Conservation (phyloP, 169 alveolate genomes). For the Miamiensis avidus region DNA sequence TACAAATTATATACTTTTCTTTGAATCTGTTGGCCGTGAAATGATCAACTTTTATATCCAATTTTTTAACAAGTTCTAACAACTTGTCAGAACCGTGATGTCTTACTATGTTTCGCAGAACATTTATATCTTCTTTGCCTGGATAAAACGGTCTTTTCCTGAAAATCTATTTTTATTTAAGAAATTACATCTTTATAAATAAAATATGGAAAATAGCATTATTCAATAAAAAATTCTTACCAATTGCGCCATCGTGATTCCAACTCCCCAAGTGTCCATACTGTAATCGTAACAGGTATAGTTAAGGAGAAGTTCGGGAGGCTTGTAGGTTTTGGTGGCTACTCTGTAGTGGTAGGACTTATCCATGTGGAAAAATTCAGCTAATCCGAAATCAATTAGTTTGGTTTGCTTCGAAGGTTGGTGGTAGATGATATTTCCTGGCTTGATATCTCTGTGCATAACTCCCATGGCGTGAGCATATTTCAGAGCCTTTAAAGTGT, state of each 20-base stretch:
- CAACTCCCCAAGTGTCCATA: conserved; percentile 49
- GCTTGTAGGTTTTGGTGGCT: conserved; percentile 49
- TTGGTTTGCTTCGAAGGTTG: background rate
- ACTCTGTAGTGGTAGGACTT: conserved; percentile 13
- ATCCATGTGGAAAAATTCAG: background rate
- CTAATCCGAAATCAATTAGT: background rate
- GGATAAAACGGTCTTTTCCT: background rate
- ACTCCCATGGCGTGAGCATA: background rate
- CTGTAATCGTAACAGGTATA: conserved; percentile 28
- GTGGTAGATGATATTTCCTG: background rate
- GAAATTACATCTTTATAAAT: too few relatives aligned
- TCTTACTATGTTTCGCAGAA: background rate
- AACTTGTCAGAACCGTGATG: background rate
- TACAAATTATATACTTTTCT: background rate
- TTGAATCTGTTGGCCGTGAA: background rate
- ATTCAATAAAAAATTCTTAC: background rate
- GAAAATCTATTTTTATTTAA: background rate
- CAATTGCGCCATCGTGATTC: conserved; percentile 47
- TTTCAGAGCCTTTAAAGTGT: background rate
- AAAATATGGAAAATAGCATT: too few relatives aligned
- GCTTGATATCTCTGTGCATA: background rate
- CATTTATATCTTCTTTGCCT: background rate
- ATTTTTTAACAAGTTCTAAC: too few relatives aligned
- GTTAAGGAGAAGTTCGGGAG: conserved; percentile 51
- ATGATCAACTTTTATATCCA: background rate